Evolutionary conservation across 129 eudicot genomes (phyloP), one percentile per base, ranked within the genome.

Genomic region (Flaveria brownii): DNA sequence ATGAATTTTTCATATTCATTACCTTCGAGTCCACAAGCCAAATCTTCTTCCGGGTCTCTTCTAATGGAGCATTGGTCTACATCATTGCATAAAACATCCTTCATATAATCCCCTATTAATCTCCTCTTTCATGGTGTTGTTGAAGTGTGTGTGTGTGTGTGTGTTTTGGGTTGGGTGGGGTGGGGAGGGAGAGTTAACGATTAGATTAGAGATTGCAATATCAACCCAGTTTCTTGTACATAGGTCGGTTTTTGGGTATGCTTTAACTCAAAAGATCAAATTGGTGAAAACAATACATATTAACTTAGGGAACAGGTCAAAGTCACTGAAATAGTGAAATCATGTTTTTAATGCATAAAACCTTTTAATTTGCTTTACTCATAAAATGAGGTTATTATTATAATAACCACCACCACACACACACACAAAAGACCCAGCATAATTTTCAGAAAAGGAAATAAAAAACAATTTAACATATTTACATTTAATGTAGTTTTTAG

Each of bases 11-110:
- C 57, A 45, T 66, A 61, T 46, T 71, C 17, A 13, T 54, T 79
- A 94, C 99, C 96, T 95, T 89, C 0, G 99, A 87, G 83, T 95
- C 99, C 79, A 95, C 94, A 70, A 95, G 92, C 87, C 86, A 95
- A 68, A 91, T 90, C 79, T 85, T 95, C 87, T 89, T 89, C 64
- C 99, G 96, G 65, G 93, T 84, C 87, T 95, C 97, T 79, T 89
- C 93, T 67, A 95, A 47, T 3, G 99, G 96, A 20, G 85, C 78
- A 54, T 83, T 87, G 3, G 96, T 95, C 99, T 95, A 89, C 88
- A 85, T n/a, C 23, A 66, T 74, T 11, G 9, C 39, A 81, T 25
- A 55, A 30, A 62, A 59, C 33, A 72, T 23, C 43, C 71, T 47
- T 71, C 74, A 77, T 66, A 77, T 28, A 9, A 59, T 49, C 42